Percentiles rank a stretch among this genome's conserved stretches.
These are phyloP conservation scores for Rhynchospora tenuis DNA, from an alignment of 176 grass and related monocot species.

Conservation along the genomic window DNA sequence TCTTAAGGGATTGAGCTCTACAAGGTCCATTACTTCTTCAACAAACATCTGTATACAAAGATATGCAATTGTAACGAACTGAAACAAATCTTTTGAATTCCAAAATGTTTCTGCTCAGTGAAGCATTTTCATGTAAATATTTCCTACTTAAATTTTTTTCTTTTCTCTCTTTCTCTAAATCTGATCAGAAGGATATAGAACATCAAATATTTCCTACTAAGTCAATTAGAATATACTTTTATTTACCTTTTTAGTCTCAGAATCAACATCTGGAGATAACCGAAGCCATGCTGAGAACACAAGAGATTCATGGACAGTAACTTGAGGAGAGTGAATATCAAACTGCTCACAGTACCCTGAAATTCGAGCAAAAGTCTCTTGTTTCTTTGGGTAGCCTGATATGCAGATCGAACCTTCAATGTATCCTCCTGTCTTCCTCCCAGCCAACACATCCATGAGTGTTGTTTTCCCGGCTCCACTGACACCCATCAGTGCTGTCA, in stretches of 20 bases:
- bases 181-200: too few relatives aligned
- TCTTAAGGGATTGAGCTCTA: slow-evolving; percentile 26
- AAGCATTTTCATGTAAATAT: background rate
- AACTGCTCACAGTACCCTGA: slow-evolving; percentile 91
- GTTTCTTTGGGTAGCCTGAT: slow-evolving; percentile 84
- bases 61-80: slow-evolving; percentile 5
- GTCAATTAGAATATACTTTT: too few relatives aligned
- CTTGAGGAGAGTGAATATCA: slow-evolving; percentile 87
- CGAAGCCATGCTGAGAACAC: slow-evolving; percentile 92
- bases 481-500: slow-evolving; percentile 89
- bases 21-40: slow-evolving; percentile 36
- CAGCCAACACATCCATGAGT: slow-evolving; percentile 92
- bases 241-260: slow-evolving; percentile 52
- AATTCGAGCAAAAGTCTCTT: slow-evolving; percentile 89
- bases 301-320: slow-evolving; percentile 77
- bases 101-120: background rate
- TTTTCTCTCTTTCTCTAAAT: background rate
- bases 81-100: background rate
- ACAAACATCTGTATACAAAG: slow-evolving; percentile 32
- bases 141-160: background rate
- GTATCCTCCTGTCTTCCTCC: slow-evolving; percentile 87
- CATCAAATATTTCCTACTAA: too few relatives aligned
- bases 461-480: slow-evolving; percentile 96
- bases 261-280: slow-evolving; percentile 64
- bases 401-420: slow-evolving; percentile 73